A percentile compares a stretch with the other conserved stretches of the same genome.
Conservation (phyloP, 768 basidiomycete genomes). For the Mycena olivaceomarginata region DNA sequence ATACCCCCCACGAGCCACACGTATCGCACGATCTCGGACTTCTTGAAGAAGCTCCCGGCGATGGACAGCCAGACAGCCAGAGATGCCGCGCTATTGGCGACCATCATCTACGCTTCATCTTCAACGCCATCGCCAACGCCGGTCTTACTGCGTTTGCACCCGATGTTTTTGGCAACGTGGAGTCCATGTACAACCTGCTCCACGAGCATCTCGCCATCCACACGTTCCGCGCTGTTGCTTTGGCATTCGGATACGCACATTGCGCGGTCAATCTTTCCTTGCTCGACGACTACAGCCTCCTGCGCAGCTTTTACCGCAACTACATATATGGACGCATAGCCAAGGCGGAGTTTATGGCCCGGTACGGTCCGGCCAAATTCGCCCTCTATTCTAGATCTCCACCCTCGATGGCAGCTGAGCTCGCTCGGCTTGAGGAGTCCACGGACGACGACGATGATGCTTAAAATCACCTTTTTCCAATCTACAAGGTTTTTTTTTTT, state of each 20-base stretch:
- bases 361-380: slow-evolving; percentile 20
- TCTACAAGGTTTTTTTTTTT: no score
- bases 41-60: background rate
- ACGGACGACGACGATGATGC: no score
- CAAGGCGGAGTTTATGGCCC: slow-evolving; percentile 13
- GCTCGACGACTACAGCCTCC: background rate
- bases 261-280: background rate
- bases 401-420: slow-evolving; percentile 16
- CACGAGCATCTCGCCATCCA: slow-evolving; percentile 6
- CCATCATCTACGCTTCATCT: background rate
- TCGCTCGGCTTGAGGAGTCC: background rate
- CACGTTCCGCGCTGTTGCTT: background rate
- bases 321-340: background rate
- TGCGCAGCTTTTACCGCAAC: background rate
- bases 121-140: slow-evolving; percentile 13
- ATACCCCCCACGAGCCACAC: background rate
- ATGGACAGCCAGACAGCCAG: background rate
- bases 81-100: background rate
- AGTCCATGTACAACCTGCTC: slow-evolving; percentile 15
- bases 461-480: no score
- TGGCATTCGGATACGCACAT: background rate
- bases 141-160: slow-evolving; percentile 1
- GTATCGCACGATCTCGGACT: background rate
- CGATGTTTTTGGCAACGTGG: slow-evolving; percentile 8
- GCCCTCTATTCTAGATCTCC: slow-evolving; percentile 4